phyloP scores from a whole-genome alignment of 306 rosid species.

The Astragalus glycyphyllos region DNA sequence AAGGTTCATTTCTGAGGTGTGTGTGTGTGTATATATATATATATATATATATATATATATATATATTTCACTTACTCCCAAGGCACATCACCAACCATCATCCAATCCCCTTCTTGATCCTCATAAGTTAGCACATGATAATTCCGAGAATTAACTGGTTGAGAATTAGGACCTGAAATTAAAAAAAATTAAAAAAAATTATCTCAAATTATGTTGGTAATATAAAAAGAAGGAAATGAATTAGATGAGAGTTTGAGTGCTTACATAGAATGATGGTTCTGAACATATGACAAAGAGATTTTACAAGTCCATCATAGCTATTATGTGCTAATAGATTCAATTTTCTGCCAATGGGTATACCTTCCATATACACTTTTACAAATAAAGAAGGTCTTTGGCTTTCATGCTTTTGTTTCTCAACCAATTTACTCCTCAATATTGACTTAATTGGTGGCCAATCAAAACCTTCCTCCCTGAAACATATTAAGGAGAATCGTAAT shows the following conservation, averaged over 20 bases:
- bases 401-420: slow-evolving; percentile 42
- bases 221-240: slow-evolving; percentile 7
- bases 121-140: slow-evolving; percentile 56
- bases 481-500: not conserved
- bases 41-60: too few species aligned
- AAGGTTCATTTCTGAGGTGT: not conserved
- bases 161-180: slow-evolving; percentile 50
- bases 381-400: slow-evolving; percentile 48
- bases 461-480: slow-evolving; percentile 48
- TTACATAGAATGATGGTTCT: slow-evolving; percentile 57
- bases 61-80: slow-evolving; percentile 58
- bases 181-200: not conserved
- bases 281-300: slow-evolving; percentile 55
- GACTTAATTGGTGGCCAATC: slow-evolving; percentile 65
- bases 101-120: slow-evolving; percentile 66
- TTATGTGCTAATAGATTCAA: slow-evolving; percentile 54
- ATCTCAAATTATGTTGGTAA: not conserved
- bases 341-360: slow-evolving; percentile 62
- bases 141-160: slow-evolving; percentile 46
- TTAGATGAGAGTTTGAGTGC: slow-evolving; percentile 12
- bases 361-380: slow-evolving; percentile 63
- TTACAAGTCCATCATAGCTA: slow-evolving; percentile 55
- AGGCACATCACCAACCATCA: slow-evolving; percentile 72
- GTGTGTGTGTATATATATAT: too few species aligned
- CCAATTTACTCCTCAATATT: slow-evolving; percentile 51